Percentiles rank a stretch among this genome's conserved stretches.
Evolutionary conservation across 2,329 filamentous ascomycete genomes (phyloP).

Genomic region (Zasmidium angulare): DNA sequence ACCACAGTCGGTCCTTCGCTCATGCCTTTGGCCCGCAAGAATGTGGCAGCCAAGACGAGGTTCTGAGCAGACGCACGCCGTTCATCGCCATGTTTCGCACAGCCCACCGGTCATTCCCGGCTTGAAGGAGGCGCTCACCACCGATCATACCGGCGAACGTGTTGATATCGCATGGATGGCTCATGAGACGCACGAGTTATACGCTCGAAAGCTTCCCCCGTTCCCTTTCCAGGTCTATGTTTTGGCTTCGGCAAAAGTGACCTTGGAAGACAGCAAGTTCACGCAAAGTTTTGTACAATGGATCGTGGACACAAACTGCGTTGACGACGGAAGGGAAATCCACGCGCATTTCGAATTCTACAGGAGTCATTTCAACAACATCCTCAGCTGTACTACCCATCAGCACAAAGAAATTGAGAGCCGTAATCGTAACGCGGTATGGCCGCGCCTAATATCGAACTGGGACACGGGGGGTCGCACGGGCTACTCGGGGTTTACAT

Average conservation of each 20-base stretch:
- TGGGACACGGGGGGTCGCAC: neutral
- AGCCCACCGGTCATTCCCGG: no score
- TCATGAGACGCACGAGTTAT: neutral
- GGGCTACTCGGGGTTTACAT: neutral
- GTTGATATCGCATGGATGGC: neutral
- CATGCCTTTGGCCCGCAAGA: no score
- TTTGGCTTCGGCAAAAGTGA: neutral
- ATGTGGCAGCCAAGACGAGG: no score
- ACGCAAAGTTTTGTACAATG: neutral
- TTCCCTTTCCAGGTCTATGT: constrained; percentile 8
- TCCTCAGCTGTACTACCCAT: constrained; percentile 1
- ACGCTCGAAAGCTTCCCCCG: neutral
- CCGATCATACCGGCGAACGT: neutral
- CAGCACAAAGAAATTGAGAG: constrained; percentile 1
- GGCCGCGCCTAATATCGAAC: neutral
- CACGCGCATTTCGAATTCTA: constrained; percentile 5
- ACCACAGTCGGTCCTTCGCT: no score
- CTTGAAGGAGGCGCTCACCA: neutral
- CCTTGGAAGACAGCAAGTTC: neutral
- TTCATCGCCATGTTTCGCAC: no score
- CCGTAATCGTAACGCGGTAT: constrained; percentile 2
- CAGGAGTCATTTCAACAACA: neutral
- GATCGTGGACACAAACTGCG: neutral
- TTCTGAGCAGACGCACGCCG: no score
- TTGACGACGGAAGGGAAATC: neutral